Evolutionary conservation across 345 rosid species (phyloP), one percentile per base, ranked within the genome.

Genomic region (Boechera divaricarpa): DNA sequence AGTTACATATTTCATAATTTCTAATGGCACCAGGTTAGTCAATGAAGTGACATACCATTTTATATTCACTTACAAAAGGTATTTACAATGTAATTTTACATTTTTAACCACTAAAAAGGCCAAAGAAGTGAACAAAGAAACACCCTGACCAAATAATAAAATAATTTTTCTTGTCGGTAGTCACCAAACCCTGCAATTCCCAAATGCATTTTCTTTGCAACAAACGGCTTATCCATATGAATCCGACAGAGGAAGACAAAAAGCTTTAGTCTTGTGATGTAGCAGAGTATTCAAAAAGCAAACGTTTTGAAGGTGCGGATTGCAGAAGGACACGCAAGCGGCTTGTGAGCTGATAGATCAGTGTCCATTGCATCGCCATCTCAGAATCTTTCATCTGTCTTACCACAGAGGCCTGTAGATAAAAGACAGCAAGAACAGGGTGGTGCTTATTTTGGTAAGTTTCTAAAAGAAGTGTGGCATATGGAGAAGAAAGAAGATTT

Each of bases 351-450:
- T 95, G 89, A 82, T 92, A 92, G 65, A 88, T 92, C 78, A 95
- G 72, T 13, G 97, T 91, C 98, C 98, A 92, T 47, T 90, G 98
- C 97, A 89, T 89, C 1, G 97, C 99, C 98, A 92, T 89, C 82
- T 91, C 98, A 0, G 97, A 92, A 70, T 91, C 99, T 81, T 92
- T 95, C 97, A 95, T 88, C 88, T 95, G 98, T 83, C 97, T 85
- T 10, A 88, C 94, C 10, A 92, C 79, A 32, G 98, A 91, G 38
- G 99, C 99, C 99, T 92, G 73, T 29, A 33, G 54, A 80, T 7
- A 69, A 45, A 7, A 58, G 45, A 65, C 58, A 63, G 26, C 52
- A 67, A 32, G 5, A 24, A 65, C 51, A n/a, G 5, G 3, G 47
- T 3, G 21, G 65, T 62, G 32, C n/a, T 69, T 49, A 36, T 2